Evolutionary conservation across 768 basidiomycete species (phyloP), one percentile per base, ranked within the genome.

Genomic region (Cantharellus cinnabarinus): DNA sequence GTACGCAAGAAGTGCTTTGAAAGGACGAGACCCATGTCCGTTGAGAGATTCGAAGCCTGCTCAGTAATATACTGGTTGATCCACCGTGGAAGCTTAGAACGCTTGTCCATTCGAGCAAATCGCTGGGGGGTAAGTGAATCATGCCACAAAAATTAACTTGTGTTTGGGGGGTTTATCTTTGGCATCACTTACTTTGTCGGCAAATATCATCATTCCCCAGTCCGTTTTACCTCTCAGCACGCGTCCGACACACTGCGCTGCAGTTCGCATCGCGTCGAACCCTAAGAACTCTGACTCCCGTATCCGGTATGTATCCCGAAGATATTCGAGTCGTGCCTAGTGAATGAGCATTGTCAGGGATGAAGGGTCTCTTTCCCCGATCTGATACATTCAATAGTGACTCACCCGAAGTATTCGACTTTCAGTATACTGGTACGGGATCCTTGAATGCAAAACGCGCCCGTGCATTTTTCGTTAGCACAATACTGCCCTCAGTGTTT

Each of bases 51-150:
- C 5, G 95, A 86, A 20, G 91, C 88, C 0, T 90, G 85, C 69
- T 98, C 95, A n/a, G 90, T 95, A 66, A 99, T 98, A 68, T 95
- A 97, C 67, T 94, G 90, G 68, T 98, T 97, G 65, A 99, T 98
- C 95, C 95, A 99, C 50, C 88, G 82, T 3, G 95, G 95, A 63
- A 99, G 74, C 75, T 97, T 97, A 41, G 89, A 85, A 42, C 94
- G 79, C 72, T 94, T 94, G 67, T 94, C 89, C 4, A 85, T 84
- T 55, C 90, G 79, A 5, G 89, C 89, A 67, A 90, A 94, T 29
- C 89, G 83, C 89, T 94, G 41, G 4, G 15, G 4, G 4, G 15
- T 5, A 60, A 56, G 54, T 39, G 51, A 58, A 42, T 39, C 56
- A 34, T 48, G 54, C 41, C 20, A 56, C 15, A 54, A 38, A 41